These are phyloP conservation scores for Nannizziopsis arthrosporioides DNA, from an alignment of 2,329 filamentous ascomycete species.

Conservation along the genomic window DNA sequence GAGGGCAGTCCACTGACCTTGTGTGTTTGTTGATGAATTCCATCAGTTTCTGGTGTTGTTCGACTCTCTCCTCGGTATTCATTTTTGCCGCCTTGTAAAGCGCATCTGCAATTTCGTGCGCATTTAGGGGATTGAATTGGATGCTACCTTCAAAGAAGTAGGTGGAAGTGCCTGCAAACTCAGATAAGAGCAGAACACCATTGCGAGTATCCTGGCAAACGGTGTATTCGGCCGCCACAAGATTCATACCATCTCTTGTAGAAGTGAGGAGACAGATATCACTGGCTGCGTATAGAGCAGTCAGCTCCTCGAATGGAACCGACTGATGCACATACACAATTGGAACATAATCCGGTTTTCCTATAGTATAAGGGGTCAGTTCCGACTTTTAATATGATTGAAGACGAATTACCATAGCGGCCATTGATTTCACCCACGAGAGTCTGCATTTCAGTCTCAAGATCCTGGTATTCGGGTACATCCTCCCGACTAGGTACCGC, in stretches of 20 bases:
- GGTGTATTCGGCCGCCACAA: constrained; percentile 96
- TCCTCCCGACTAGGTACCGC: constrained; percentile 77
- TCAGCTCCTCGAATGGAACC: constrained; percentile 82
- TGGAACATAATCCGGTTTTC: constrained; percentile 88
- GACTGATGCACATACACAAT: constrained; percentile 95
- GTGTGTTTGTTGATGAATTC: constrained; percentile 90
- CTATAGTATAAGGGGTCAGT: constrained; percentile 21
- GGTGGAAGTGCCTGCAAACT: constrained; percentile 90
- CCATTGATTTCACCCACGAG: constrained; percentile 88
- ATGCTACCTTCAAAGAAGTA: constrained; percentile 69
- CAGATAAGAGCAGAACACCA: constrained; percentile 83
- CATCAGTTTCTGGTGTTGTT: constrained; percentile 72
- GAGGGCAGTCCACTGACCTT: constrained; percentile 36
- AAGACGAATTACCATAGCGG: constrained; percentile 50
- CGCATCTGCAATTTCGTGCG: constrained; percentile 75
- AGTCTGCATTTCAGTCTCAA: constrained; percentile 78
- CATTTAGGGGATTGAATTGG: constrained; percentile 93
- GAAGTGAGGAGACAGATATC: constrained; percentile 83
- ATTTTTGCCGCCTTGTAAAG: constrained; percentile 82
- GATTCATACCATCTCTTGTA: constrained; percentile 91
- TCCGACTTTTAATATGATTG: background rate
- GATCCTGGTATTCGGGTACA: constrained; percentile 62
- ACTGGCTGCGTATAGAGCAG: constrained; percentile 79
- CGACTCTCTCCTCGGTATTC: constrained; percentile 64
- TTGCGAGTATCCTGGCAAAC: constrained; percentile 76